Percentiles rank a stretch among this genome's conserved stretches.
Evolutionary conservation across 192 early-diverging fungal species (phyloP).

Genomic region (Jimgerdemannia lactiflua): DNA sequence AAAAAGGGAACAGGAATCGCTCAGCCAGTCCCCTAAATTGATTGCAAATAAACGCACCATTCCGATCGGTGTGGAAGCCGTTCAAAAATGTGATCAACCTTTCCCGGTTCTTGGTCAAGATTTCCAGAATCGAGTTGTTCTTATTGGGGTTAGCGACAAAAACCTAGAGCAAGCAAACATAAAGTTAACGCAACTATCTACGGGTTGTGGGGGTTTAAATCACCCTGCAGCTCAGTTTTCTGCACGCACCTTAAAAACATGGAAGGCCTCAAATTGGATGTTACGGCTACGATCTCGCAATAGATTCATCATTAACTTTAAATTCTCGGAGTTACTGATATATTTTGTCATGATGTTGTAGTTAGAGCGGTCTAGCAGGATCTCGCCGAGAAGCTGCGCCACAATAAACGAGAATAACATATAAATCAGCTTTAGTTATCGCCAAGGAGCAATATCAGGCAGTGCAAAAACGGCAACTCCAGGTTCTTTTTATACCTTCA

Average conservation of each 20-base stretch:
- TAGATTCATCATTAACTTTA: conserved; percentile 98
- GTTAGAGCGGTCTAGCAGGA: conserved; percentile 94
- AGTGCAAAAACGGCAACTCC: neutral
- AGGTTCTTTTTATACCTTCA: conserved; percentile 69
- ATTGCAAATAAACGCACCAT: conserved; percentile 53
- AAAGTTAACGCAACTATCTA: conserved; percentile 1
- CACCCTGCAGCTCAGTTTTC: neutral
- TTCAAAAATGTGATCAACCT: conserved; percentile 83
- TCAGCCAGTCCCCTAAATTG: neutral
- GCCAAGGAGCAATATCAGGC: neutral
- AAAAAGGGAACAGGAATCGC: neutral
- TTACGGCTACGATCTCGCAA: conserved; percentile 94
- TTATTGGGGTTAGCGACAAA: conserved; percentile 99
- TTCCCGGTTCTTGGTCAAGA: conserved; percentile 90
- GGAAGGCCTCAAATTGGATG: conserved; percentile 99
- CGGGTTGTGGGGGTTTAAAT: neutral
- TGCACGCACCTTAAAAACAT: conserved; percentile 90
- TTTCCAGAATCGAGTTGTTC: conserved; percentile 87
- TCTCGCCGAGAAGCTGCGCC: conserved; percentile 87
- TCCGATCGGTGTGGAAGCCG: conserved; percentile 94
- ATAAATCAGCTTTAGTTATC: neutral
- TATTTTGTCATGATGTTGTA: conserved; percentile 94
- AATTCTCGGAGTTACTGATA: conserved; percentile 87
- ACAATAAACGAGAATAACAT: neutral
- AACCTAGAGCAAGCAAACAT: conserved; percentile 48